Base-by-base conservation (phyloP, 208 protist genomes). In the Entamoeba invadens region DNA sequence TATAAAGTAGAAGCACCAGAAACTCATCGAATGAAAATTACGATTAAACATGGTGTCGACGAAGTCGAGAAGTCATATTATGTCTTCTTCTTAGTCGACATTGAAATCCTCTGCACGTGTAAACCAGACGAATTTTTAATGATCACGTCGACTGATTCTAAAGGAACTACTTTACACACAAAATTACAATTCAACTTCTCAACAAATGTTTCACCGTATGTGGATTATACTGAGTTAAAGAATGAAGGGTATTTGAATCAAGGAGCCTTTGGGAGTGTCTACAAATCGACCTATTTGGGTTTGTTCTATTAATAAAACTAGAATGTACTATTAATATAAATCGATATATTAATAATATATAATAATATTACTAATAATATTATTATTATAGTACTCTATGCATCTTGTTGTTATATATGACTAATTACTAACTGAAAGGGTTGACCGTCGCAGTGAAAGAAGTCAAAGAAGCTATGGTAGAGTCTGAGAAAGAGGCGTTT, bases 1-100 rank as follows among this genome's bases (percentile, higher is more conserved):
- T 77, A 77, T 77, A 77, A 77, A 77, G 57, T 77, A 42, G 57
- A 77, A 77, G 57, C 57, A 77, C 57, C 57, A 77, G 57, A 77
- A 77, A 77, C 57, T n/a, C 57, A 77, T 77, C 1, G 57, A 77
- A 77, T 77, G 57, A 77, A 77, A 77, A n/a, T 77, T n/a, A 77
- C 57, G 10, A n/a, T 77, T 77, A 42, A 77, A 42, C 57, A 77
- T 77, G 57, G 57, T n/a, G 57, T 42, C 25, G 57, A n/a, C 10
- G 57, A 77, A 77, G 25, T 77, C 25, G 57, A 77, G 38, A 77
- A 77, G 57, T 18, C 18, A 77, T 77, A 42, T 77, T 18, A n/a
- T 42, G 57, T 77, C 38, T 42, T n/a, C 25, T 77, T 77, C 25
- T 42, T n/a, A 12, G 2, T 77, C 10, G 57, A 77, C 25, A n/a